Conservation (phyloP, 441 rosid genomes). For the Corymbia calophylla region DNA sequence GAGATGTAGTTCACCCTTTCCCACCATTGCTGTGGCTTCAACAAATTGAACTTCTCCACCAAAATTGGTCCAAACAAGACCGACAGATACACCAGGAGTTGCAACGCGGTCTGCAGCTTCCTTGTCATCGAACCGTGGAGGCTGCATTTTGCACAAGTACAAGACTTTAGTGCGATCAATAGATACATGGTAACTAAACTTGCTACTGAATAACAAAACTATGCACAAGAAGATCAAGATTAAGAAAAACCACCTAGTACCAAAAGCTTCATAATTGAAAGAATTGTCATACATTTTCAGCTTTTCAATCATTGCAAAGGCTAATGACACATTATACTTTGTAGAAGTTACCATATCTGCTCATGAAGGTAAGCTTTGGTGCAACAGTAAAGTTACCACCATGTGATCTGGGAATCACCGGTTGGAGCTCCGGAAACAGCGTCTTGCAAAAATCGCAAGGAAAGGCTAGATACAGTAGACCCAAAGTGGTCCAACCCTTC, state of each 20-base stretch:
- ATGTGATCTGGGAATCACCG: background rate
- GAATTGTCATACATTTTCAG: background rate
- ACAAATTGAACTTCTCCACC: constrained; percentile 99
- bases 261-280: background rate
- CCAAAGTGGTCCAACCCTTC: background rate
- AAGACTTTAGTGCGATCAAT: background rate
- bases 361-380: background rate
- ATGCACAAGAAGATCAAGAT: background rate
- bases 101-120: constrained; percentile 96
- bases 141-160: constrained; percentile 43
- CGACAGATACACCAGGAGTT: constrained; percentile 87
- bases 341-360: background rate
- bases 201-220: background rate
- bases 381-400: background rate
- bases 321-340: background rate
- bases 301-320: background rate
- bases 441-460: background rate
- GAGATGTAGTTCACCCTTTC: constrained; percentile 92
- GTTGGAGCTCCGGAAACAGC: background rate
- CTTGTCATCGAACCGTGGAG: constrained; percentile 84
- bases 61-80: constrained; percentile 94
- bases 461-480: background rate
- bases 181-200: background rate
- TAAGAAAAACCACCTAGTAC: background rate
- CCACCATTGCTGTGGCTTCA: constrained; percentile 87